Percentiles rank a stretch among this genome's conserved stretches.
Conservation (phyloP, 2,329 filamentous ascomycete species). For the Alternaria alternata region DNA sequence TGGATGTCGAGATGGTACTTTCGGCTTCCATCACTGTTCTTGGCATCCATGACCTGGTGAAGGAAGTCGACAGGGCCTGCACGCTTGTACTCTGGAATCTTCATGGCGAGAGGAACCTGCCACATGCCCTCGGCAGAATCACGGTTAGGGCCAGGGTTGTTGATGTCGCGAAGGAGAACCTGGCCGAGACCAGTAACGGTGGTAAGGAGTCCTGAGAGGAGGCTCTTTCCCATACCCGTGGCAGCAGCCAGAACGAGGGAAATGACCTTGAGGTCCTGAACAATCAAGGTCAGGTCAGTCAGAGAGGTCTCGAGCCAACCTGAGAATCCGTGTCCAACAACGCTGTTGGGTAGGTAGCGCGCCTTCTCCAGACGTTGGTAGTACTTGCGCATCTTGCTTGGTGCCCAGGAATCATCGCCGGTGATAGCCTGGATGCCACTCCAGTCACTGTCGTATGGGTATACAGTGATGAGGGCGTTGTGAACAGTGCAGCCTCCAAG, state of each 20-base stretch:
- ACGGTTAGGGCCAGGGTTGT: conserved; percentile 54
- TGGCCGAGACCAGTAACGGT: conserved; percentile 56
- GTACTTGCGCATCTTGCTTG: conserved; percentile 66
- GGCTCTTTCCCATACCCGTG: conserved; percentile 57
- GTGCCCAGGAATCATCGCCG: conserved; percentile 67
- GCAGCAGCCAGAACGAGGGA: conserved; percentile 61
- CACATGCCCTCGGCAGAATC: conserved; percentile 61
- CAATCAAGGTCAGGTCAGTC: conserved; percentile 59
- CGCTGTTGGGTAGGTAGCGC: conserved; percentile 57
- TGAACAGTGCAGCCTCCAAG: conserved; percentile 67
- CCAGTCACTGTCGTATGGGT: conserved; percentile 67
- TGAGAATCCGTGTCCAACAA: conserved; percentile 62
- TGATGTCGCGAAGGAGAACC: conserved; percentile 60
- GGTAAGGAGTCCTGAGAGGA: conserved; percentile 45
- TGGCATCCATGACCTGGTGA: conserved; percentile 56
- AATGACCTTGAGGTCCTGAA: conserved; percentile 62
- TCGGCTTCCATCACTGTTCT: conserved; percentile 59
- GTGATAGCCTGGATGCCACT: conserved; percentile 64
- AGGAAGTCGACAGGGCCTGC: conserved; percentile 65
- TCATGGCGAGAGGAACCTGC: conserved; percentile 65
- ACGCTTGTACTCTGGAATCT: conserved; percentile 52
- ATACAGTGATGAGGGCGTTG: conserved; percentile 66
- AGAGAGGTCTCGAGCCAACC: conserved; percentile 64
- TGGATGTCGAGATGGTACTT: conserved; percentile 65
- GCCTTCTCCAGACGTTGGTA: conserved; percentile 62